Conservation (phyloP, 202 grass and related monocot genomes). For the Zizania palustris region DNA sequence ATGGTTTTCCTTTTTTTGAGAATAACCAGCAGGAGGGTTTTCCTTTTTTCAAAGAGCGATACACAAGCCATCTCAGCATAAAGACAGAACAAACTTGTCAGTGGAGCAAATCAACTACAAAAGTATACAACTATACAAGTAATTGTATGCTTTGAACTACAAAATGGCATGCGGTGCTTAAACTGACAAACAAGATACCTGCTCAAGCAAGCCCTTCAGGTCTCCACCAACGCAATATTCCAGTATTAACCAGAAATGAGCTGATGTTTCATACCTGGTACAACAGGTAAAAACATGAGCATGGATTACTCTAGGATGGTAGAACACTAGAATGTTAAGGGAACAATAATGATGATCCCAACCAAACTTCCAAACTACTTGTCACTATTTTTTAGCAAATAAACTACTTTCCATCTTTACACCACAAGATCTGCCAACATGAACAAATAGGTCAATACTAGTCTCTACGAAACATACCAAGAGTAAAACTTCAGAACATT, state of each 20-base stretch:
- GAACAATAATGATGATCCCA: constrained; percentile 16
- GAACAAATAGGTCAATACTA: constrained; percentile 12
- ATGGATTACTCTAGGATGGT: neutral
- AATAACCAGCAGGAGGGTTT: too few species aligned
- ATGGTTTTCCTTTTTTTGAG: neutral
- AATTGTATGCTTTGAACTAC: constrained; percentile 11
- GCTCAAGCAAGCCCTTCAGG: constrained; percentile 76
- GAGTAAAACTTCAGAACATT: constrained; percentile 89
- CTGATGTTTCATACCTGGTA: constrained; percentile 88
- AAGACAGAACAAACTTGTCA: constrained; percentile 9
- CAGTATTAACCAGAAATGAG: constrained; percentile 93
- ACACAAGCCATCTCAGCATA: neutral
- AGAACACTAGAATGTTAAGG: constrained; percentile 26
- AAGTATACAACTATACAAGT: neutral
- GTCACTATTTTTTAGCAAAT: neutral
- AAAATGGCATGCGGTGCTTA: constrained; percentile 10
- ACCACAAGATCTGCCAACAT: constrained; percentile 7
- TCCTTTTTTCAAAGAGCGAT: neutral
- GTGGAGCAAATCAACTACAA: constrained; percentile 6
- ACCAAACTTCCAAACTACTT: neutral
- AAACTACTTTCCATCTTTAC: neutral
- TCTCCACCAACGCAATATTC: constrained; percentile 95
- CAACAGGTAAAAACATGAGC: constrained; percentile 24
- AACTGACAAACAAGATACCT: constrained; percentile 57
- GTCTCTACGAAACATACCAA: constrained; percentile 58